Conservation (phyloP, 2,329 filamentous ascomycete species). For the Apiospora rasikravindrae region DNA sequence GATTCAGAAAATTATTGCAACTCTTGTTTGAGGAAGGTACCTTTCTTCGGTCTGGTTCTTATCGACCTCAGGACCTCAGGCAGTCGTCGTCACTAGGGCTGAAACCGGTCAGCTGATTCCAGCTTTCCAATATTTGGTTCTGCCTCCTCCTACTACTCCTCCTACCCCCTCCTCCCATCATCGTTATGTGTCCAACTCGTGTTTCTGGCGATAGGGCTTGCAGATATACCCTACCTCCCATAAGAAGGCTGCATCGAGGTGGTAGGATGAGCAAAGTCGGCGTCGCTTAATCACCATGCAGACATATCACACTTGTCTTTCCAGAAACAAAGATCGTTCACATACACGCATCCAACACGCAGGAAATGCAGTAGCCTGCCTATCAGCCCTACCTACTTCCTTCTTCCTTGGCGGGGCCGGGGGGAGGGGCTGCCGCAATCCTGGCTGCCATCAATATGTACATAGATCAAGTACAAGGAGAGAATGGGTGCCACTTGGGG, state of each 20-base stretch:
- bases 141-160: too few species aligned
- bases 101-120: not conserved
- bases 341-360: not conserved
- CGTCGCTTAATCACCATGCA: not conserved
- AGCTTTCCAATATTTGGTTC: not conserved
- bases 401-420: not conserved
- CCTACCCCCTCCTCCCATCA: not conserved
- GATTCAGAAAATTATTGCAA: not conserved
- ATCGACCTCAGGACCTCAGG: not conserved
- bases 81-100: not conserved
- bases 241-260: not conserved
- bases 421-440: not conserved
- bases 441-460: not conserved
- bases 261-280: not conserved
- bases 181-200: not conserved
- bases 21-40: not conserved
- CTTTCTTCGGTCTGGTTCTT: not conserved
- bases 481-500: not conserved
- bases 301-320: not conserved
- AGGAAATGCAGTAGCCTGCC: not conserved
- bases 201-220: not conserved
- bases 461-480: too few species aligned
- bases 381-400: not conserved
- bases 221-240: not conserved
- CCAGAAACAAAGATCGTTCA: not conserved